Conservation (phyloP, 495 filamentous ascomycete genomes). For the Daldinia decipiens region DNA sequence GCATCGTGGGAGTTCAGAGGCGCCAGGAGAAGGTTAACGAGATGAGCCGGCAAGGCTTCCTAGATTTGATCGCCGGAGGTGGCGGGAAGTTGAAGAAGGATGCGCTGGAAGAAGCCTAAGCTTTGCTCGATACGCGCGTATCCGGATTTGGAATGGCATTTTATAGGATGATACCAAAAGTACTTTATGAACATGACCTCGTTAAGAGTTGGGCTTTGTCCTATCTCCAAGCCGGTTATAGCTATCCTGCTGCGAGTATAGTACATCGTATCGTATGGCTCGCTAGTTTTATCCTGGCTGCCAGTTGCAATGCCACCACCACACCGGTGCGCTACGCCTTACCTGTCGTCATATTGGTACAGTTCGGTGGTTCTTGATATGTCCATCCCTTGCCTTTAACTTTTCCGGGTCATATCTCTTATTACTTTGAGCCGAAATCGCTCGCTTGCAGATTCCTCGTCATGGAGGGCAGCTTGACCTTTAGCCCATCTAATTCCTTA, state of each 20-base stretch:
- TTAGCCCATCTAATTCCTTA: slow-evolving; percentile 86
- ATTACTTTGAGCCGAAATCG: slow-evolving; percentile 81
- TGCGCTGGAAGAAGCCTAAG: slow-evolving; percentile 61
- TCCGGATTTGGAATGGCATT: background rate
- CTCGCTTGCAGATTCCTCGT: slow-evolving; percentile 95
- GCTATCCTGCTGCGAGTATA: slow-evolving; percentile 28
- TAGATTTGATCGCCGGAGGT: slow-evolving; percentile 85
- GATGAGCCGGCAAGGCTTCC: slow-evolving; percentile 95
- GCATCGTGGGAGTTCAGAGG: slow-evolving; percentile 76
- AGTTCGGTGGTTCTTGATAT: slow-evolving; percentile 23
- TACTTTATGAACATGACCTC: slow-evolving; percentile 40
- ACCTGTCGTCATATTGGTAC: slow-evolving; percentile 25
- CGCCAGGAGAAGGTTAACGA: slow-evolving; percentile 87
- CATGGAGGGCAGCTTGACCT: slow-evolving; percentile 87
- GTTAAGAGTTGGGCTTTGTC: slow-evolving; percentile 39
- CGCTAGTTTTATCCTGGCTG: background rate
- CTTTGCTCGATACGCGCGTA: background rate
- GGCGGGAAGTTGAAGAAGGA: slow-evolving; percentile 63
- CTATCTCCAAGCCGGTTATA: slow-evolving; percentile 21
- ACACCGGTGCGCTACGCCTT: slow-evolving; percentile 3
- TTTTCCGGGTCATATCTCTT: too few relatives aligned
- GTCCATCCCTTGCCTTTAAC: slow-evolving; percentile 45
- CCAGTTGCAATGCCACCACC: slow-evolving; percentile 19
- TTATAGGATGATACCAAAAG: slow-evolving; percentile 40
- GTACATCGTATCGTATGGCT: slow-evolving; percentile 32